Evolutionary conservation across 2,329 filamentous ascomycete species (phyloP), one percentile per base, ranked within the genome.

Genomic region (Botryotinia calthae): DNA sequence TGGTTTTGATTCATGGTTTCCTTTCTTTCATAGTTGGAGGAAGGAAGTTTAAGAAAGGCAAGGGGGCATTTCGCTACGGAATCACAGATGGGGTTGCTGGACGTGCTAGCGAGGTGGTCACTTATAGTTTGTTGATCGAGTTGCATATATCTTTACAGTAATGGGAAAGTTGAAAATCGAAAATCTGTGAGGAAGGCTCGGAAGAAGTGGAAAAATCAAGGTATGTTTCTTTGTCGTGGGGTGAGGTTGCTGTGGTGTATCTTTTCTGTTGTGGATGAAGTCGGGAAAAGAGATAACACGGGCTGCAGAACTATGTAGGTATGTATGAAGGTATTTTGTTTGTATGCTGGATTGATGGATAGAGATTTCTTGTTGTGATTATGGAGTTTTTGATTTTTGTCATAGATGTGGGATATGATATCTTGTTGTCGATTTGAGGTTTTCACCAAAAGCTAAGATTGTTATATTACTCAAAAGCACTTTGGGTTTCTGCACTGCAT

Each of bases 1-100:
- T n/a, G n/a, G n/a, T 37, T 37, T 37, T 37, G 1, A 37, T 37
- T 37, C 8, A 8, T 37, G 37, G 8, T 37, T 37, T 8, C 37
- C 7, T 37, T 2, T n/a, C 10, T 51, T 48, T 51, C n/a, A 14
- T n/a, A 51, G 12, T 54, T 54, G 6, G 12, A 16, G 4, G 2
- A n/a, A n/a, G 48, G 1, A 54, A n/a, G 12, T n/a, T 12, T 16
- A 1, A 7, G 2, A 0, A 16, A n/a, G 2, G 5, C 7, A n/a
- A 51, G 48, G 4, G 25, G 42, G 16, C 1, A 1, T 6, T n/a
- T n/a, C 48, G 22, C 22, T n/a, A n/a, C 4, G 20, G 22, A 2
- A 51, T 51, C 9, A 51, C 14, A 48, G 0, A 51, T 5, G 25
- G 25, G n/a, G 25, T 51, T 51, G 25, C 1, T 51, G 25, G 12